These are phyloP conservation scores for Curvularia spicifera DNA, from an alignment of 2,329 filamentous ascomycete species.

Conservation along the genomic window DNA sequence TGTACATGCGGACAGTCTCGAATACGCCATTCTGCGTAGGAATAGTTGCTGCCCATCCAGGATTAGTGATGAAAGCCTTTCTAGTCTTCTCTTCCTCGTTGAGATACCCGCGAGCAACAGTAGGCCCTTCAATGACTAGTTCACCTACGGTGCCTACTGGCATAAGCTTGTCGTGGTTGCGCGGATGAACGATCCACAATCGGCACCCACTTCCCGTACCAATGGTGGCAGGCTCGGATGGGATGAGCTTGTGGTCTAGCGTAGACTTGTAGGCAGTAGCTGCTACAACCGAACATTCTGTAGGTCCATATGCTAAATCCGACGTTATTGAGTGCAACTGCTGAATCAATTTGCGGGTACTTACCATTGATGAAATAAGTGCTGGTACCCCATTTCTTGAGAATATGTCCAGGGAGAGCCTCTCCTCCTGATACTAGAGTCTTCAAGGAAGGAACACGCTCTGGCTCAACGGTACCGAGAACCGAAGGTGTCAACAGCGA, in stretches of 20 bases:
- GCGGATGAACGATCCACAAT: slow-evolving; percentile 52
- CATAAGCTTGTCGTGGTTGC: slow-evolving; percentile 46
- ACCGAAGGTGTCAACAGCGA: slow-evolving; percentile 43
- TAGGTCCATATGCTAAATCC: slow-evolving; percentile 41
- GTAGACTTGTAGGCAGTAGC: slow-evolving; percentile 33
- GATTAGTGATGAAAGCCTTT: slow-evolving; percentile 40
- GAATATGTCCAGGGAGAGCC: slow-evolving; percentile 47
- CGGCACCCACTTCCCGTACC: slow-evolving; percentile 41
- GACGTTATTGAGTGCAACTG: slow-evolving; percentile 1
- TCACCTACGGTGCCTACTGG: slow-evolving; percentile 43
- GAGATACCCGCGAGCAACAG: slow-evolving; percentile 41
- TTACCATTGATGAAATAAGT: slow-evolving; percentile 55
- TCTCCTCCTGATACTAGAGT: slow-evolving; percentile 56
- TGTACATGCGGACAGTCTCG: slow-evolving; percentile 27
- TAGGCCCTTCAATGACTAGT: slow-evolving; percentile 57
- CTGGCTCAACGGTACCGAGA: slow-evolving; percentile 50
- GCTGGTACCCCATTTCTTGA: slow-evolving; percentile 53
- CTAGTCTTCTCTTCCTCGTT: slow-evolving; percentile 33
- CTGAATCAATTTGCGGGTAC: slow-evolving; percentile 28
- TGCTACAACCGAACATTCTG: slow-evolving; percentile 41
- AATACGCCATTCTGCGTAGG: slow-evolving; percentile 22
- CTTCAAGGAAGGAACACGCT: slow-evolving; percentile 51
- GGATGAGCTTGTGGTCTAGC: slow-evolving; percentile 33
- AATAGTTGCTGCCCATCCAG: slow-evolving; percentile 29
- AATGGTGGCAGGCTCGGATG: slow-evolving; percentile 39